Conservation (phyloP, 225 moss, liverwort and hornwort genomes). For the Marchantia paleacea region DNA sequence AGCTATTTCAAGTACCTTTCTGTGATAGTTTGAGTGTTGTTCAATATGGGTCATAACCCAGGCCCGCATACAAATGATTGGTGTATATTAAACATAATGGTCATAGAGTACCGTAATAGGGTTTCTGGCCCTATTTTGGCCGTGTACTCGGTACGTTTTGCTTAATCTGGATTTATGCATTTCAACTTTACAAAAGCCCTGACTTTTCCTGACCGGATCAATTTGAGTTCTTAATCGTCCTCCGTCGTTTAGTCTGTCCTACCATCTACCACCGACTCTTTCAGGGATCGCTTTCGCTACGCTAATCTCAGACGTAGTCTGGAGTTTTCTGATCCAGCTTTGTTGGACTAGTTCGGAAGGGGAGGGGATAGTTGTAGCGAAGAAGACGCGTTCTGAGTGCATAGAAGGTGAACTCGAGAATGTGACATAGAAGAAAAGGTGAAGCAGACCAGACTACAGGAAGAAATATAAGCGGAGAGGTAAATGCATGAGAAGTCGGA, state of each 20-base stretch:
- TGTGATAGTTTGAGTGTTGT: too few relatives aligned
- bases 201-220: not conserved
- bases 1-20: too few relatives aligned
- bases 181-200: not conserved
- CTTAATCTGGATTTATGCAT: too few relatives aligned
- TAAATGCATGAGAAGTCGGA: not conserved
- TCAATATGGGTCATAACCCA: too few relatives aligned
- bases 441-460: not conserved
- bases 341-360: not conserved
- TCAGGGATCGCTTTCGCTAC: not conserved
- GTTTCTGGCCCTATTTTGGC: not conserved
- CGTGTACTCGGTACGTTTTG: too few relatives aligned
- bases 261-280: not conserved
- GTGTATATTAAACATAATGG: too few relatives aligned
- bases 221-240: not conserved
- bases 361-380: not conserved
- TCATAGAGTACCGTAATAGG: too few relatives aligned
- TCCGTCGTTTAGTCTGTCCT: slow-evolving; percentile 12
- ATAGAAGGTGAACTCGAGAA: not conserved
- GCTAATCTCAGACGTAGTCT: not conserved
- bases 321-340: slow-evolving; percentile 18
- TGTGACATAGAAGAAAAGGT: slow-evolving; percentile 7
- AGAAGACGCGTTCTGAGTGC: not conserved
- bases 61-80: too few relatives aligned
- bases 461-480: not conserved